Evolutionary conservation across 2,329 filamentous ascomycete species (phyloP).

Genomic region (Cryoendolithus antarcticus): DNA sequence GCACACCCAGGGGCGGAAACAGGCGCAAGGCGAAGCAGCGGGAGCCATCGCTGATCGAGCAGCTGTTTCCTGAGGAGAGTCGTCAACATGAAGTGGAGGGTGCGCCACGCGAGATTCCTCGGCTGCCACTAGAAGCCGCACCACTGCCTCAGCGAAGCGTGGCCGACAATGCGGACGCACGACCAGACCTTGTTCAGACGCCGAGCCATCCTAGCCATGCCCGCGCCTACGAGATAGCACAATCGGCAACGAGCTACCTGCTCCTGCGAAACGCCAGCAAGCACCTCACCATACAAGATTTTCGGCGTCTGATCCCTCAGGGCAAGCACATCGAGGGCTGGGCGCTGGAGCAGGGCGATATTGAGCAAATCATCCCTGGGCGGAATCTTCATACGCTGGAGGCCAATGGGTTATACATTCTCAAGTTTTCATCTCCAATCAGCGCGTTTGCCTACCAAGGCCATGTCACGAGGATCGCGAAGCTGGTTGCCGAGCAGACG

Average conservation of each 20-base stretch:
- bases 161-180: too few relatives aligned
- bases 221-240: background rate
- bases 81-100: constrained; percentile 15
- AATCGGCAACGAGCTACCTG: constrained; percentile 32
- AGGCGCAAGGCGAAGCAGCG: constrained; percentile 6
- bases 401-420: constrained; percentile 52
- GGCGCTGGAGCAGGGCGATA: constrained; percentile 40
- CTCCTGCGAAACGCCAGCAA: constrained; percentile 47
- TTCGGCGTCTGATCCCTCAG: constrained; percentile 52
- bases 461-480: constrained; percentile 41
- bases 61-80: constrained; percentile 44
- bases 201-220: too few relatives aligned
- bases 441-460: constrained; percentile 51
- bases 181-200: too few relatives aligned
- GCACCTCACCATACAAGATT: constrained; percentile 54
- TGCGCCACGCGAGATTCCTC: constrained; percentile 22
- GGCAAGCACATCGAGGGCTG: constrained; percentile 56
- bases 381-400: constrained; percentile 52
- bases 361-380: constrained; percentile 48
- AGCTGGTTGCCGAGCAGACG: constrained; percentile 31
- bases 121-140: constrained; percentile 16
- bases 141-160: too few relatives aligned
- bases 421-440: constrained; percentile 51
- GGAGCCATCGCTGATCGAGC: constrained; percentile 30
- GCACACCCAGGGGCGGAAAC: constrained; percentile 1